Base-by-base conservation (phyloP, 2,329 filamentous ascomycete species). In the Paramyrothecium roridum region DNA sequence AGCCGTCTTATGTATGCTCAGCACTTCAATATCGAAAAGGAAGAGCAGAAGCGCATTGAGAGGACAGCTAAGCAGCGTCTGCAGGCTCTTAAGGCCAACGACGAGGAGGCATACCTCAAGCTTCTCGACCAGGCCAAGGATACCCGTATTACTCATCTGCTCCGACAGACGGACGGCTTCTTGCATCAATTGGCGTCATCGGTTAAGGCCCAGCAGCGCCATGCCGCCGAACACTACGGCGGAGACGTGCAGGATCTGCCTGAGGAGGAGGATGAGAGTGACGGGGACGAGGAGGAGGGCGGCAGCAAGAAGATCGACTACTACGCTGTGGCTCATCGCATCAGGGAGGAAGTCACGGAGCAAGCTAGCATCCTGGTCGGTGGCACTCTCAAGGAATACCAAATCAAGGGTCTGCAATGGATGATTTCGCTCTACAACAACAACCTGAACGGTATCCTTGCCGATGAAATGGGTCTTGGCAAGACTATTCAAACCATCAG, bases 381-480 rank as follows among this genome's bases (percentile, higher is more conserved):
- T 70, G 95, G 95, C 68, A 90, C 80, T 12, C 80, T 99, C 62
- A 99, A 99, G 74, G 95, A 99, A 72, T 99, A 99, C 74, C 95
- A 99, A 76, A 64, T 99, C 75, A 98, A 97, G 85, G 95, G 95
- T 82, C 79, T 99, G 50, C 93, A 99, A 73, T 99, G 95, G 95
- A 99, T 99, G 95, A 88, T 99, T 58, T 99, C 95, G 16, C 82
- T 99, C 16, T 99, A 98, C 83, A 99, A 99, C 86, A 99, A 99
- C 80, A 99, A 97, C 75, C 84, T 99, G 62, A 99, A 99, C 72
- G 95, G 95, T 83, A 98, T 99, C 62, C 80, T 99, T 65, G 95
- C 95, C 56, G 95, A 99, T 67, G 95, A 99, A 76, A 99, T 99
- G 95, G 95, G 95, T 87, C 90, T 99, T 61, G 95, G 95, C 73